Base-by-base conservation (phyloP, 1,284 basidiomycete genomes). In the Ustilago tritici region DNA sequence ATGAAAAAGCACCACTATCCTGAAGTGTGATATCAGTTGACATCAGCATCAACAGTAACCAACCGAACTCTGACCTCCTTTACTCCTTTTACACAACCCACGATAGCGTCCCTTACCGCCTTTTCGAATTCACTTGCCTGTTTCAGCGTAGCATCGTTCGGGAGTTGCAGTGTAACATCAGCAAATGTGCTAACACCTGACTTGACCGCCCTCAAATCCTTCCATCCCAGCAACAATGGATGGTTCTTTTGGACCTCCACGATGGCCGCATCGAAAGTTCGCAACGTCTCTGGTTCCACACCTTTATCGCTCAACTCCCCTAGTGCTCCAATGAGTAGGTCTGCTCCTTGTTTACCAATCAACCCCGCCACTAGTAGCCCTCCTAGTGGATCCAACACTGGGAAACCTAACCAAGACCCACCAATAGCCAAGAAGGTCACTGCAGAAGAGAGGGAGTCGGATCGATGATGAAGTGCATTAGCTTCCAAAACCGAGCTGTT, bases 361-460 rank as follows among this genome's bases (percentile, higher is more conserved):
- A 98, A 91, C 64, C 93, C 88, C 0, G 94, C 94, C 11, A 98
- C 95, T 61, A 97, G 87, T 19, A 98, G 88, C 14, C 95, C 96
- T 78, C 97, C 97, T 35, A 99, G 89, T 4, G 96, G 95, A 86
- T 99, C 96, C 35, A 98, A 89, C 78, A 89, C 88, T 34, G 94
- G 93, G 74, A 95, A 88, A n/a, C 93, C 90, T 14, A 95, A 93
- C 89, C 92, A 93, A 6, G 92, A 93, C 10, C 95, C 95, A 2
- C 70, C 73, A n/a, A 85, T 81, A 6, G 83, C 78, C 0, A 85
- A 43, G 41, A 85, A 80, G 9, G 84, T 83, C 14, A 84, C 81
- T 4, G 75, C 79, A 4, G 78, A 80, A 1, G 78, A 79, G 19
- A 82, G 67, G 4, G 74, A 35, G 95, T 99, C 96, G 70, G 93